A percentile compares a stretch with the other conserved stretches of the same genome.
Conservation (phyloP, 73 alveolate genomes). For the Paramecium sonneborni region DNA sequence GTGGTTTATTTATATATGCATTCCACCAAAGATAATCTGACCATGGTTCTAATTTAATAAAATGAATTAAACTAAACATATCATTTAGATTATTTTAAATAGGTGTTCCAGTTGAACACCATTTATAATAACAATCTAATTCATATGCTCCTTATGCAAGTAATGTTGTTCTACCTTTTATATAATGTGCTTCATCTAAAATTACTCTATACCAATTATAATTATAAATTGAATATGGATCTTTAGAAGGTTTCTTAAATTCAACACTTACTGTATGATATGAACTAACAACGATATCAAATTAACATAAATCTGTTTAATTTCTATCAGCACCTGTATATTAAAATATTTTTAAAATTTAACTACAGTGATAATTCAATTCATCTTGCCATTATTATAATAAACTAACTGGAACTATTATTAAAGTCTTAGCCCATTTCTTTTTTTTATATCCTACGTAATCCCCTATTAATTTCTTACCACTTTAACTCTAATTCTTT, state of each 20-base stretch:
- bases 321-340: slow-evolving; percentile 43
- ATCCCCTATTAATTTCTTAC: slow-evolving; percentile 37
- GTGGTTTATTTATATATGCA: slow-evolving; percentile 63
- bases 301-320: slow-evolving; percentile 19
- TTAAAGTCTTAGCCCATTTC: slow-evolving; percentile 72
- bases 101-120: slow-evolving; percentile 80
- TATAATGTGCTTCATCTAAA: slow-evolving; percentile 69
- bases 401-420: slow-evolving; percentile 66
- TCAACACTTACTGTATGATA: slow-evolving; percentile 70
- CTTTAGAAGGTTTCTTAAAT: slow-evolving; percentile 33
- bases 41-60: slow-evolving; percentile 72
- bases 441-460: slow-evolving; percentile 17
- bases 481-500: neutral
- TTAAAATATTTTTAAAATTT: neutral
- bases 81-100: slow-evolving; percentile 67
- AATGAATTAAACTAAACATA: slow-evolving; percentile 61
- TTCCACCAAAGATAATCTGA: slow-evolving; percentile 75
- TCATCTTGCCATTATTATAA: slow-evolving; percentile 69
- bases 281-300: slow-evolving; percentile 68
- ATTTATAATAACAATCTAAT: slow-evolving; percentile 64
- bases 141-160: slow-evolving; percentile 66
- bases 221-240: slow-evolving; percentile 21
- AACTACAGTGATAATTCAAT: slow-evolving; percentile 57
- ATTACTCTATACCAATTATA: slow-evolving; percentile 65
- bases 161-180: slow-evolving; percentile 62